phyloP scores from a whole-genome alignment of 192 early-diverging fungal genomes.

The Backusella tuberculispora region DNA sequence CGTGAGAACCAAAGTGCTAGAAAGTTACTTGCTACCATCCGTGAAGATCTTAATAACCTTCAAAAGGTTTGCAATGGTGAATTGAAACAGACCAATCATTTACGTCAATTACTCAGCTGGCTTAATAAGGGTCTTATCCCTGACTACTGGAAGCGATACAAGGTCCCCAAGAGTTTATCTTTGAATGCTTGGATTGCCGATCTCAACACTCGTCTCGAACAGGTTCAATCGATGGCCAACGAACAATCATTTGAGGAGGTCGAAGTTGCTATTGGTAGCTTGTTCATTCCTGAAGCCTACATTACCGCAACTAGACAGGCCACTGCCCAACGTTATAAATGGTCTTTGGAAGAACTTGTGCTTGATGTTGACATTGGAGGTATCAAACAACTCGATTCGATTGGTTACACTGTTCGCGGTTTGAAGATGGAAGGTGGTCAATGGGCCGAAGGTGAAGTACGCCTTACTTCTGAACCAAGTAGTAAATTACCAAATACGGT shows the following conservation, averaged over 20 bases:
- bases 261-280: constrained; percentile 82
- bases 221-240: constrained; percentile 57
- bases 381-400: constrained; percentile 29
- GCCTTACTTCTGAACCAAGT: constrained; percentile 35
- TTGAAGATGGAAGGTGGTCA: constrained; percentile 58
- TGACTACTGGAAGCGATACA: constrained; percentile 69
- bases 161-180: constrained; percentile 59
- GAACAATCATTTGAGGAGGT: constrained; percentile 37
- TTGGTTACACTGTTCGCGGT: constrained; percentile 33
- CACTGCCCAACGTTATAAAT: constrained; percentile 70
- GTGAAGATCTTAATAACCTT: constrained; percentile 69
- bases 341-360: constrained; percentile 84
- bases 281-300: constrained; percentile 90
- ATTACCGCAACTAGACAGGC: constrained; percentile 90
- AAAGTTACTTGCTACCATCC: constrained; percentile 62
- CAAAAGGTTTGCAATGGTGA: constrained; percentile 72
- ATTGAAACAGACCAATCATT: constrained; percentile 86
- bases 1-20: constrained; percentile 73
- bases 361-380: constrained; percentile 53
- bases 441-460: constrained; percentile 38
- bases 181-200: constrained; percentile 76
- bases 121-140: constrained; percentile 77
- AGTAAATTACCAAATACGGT: constrained; percentile 38
- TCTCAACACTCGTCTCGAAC: constrained; percentile 69
- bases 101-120: constrained; percentile 70